Conservation (phyloP, 768 basidiomycete genomes). For the Mycena rebaudengoi region DNA sequence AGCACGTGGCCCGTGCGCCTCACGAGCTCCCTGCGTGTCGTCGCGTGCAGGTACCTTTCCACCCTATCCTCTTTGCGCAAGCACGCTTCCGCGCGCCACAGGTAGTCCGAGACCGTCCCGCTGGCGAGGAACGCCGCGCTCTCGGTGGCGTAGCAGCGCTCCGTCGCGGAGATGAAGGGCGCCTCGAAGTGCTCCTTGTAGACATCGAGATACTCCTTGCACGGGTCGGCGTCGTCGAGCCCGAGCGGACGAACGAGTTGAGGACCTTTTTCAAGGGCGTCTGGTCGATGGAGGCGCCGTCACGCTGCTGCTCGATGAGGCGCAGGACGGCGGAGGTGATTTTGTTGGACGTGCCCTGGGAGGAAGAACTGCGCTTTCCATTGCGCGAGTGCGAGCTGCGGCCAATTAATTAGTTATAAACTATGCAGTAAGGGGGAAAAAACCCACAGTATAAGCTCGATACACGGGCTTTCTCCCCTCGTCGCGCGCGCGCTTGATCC, state of each 20-base stretch:
- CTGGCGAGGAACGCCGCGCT: conserved; percentile 91
- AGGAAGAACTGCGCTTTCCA: conserved; percentile 94
- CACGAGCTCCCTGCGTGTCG: conserved; percentile 84
- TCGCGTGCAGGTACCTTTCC: conserved; percentile 91
- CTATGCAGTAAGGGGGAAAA: background rate
- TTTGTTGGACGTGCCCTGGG: conserved; percentile 84
- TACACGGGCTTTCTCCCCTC: conserved; percentile 96
- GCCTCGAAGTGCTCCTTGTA: conserved; percentile 92
- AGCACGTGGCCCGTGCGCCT: conserved; percentile 90
- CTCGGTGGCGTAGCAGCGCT: conserved; percentile 91
- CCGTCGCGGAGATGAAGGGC: conserved; percentile 89
- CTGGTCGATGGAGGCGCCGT: conserved; percentile 94
- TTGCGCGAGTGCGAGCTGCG: conserved; percentile 90
- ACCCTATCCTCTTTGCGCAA: conserved; percentile 95
- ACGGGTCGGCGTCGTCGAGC: conserved; percentile 89
- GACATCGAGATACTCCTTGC: conserved; percentile 91
- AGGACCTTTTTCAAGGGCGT: conserved; percentile 93
- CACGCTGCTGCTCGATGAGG: conserved; percentile 91
- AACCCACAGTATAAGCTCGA: conserved; percentile 90
- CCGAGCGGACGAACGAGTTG: conserved; percentile 94
- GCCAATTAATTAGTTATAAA: conserved; percentile 9
- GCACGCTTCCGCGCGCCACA: conserved; percentile 93
- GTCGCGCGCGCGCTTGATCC: conserved; percentile 98
- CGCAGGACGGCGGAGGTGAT: conserved; percentile 86
- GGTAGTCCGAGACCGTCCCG: conserved; percentile 82